Base-by-base conservation (phyloP, 176 grass and related monocot species). In the Musa schizocarpa region DNA sequence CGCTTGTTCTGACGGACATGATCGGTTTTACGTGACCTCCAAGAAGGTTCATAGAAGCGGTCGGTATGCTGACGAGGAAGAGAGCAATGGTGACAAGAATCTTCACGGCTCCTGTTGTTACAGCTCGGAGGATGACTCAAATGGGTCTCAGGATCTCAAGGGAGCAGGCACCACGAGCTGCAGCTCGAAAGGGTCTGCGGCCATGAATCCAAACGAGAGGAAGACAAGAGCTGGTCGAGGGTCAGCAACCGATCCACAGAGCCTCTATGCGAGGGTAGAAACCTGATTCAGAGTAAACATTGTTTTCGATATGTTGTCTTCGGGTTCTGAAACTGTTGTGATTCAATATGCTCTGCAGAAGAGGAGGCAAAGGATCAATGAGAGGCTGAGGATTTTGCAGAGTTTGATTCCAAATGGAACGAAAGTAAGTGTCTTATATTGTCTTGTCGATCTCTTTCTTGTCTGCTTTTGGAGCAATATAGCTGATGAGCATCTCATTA, bases 321-420 rank as follows among this genome's bases (percentile, higher is more conserved):
- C 55, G 69, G 62, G 69, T 75, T 53, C 74, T 95, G 50, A 84
- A 68, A 21, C 14, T 86, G 61, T 53, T 79, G 34, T 56, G 68
- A 50, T 43, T 16, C 52, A 34, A 64, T 61, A 63, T 76, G 74
- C 65, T 62, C 80, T 83, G n/a, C 87, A 96, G 89, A 88, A 89
- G 85, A 92, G 89, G 65, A 96, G 89, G 69, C 89, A 92, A 2
- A 92, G 68, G 74, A 96, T 96, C 75, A 96, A 96, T 50, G 89
- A 92, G 81, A 92, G 80, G 65, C 65, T 96, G 56, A 96, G 81
- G 54, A 81, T 88, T 26, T 73, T 96, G 64, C 92, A 92, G 85
- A 88, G 84, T n/a, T 74, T 96, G 74, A 87, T 96, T 26, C 92
- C 92, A 0, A 92, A 96, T 82, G 92, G 89, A 82, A 92, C 89